Conservation (phyloP, 208 protist species). For the Crithidia brevicula region DNA sequence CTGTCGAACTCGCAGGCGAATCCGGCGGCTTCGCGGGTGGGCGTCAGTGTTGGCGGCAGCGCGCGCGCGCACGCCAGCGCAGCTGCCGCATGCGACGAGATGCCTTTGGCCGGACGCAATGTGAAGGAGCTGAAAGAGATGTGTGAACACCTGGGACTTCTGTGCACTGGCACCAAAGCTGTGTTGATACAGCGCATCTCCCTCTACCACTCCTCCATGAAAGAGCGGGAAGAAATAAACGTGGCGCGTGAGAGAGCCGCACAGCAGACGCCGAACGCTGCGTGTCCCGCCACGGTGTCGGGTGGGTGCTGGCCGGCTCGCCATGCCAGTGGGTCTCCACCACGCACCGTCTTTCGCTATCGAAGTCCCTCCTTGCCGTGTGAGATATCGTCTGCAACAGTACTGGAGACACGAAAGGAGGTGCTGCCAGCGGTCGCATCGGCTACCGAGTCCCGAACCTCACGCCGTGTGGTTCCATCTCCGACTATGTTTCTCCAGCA, state of each 20-base stretch:
- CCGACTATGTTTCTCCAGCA: slow-evolving; percentile 34
- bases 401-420: neutral
- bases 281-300: no score
- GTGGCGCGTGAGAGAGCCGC: no score
- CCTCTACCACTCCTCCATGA: slow-evolving; percentile 14
- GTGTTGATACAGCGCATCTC: slow-evolving; percentile 43
- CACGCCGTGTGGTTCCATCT: slow-evolving; percentile 25
- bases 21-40: no score
- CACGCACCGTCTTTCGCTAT: slow-evolving; percentile 45
- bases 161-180: slow-evolving; percentile 42
- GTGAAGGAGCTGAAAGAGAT: slow-evolving; percentile 34
- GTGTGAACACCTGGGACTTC: slow-evolving; percentile 47
- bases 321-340: slow-evolving; percentile 26
- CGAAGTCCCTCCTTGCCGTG: slow-evolving; percentile 14
- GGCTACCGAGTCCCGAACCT: neutral
- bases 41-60: no score
- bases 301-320: neutral
- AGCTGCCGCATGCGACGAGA: neutral
- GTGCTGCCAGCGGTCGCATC: neutral
- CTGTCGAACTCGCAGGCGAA: no score
- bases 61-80: neutral
- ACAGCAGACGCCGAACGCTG: no score
- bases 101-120: neutral
- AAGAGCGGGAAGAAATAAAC: neutral
- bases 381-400: neutral